Conservation (phyloP, 208 protist genomes). For the Kentomonas sorsogonicus region DNA sequence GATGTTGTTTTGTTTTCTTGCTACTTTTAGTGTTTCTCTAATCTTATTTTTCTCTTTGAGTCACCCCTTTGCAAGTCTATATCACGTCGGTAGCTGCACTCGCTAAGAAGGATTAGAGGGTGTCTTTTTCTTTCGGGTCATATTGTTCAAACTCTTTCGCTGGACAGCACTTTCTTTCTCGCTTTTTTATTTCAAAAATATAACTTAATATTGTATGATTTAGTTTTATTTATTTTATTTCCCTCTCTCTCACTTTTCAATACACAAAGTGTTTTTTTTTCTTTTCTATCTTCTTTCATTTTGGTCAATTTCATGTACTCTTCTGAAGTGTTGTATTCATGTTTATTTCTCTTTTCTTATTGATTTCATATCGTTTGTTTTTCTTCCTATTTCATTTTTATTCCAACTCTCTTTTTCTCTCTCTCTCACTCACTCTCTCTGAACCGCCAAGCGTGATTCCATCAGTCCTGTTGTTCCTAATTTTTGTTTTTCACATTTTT, state of each 20-base stretch:
- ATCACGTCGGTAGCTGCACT: too few relatives aligned
- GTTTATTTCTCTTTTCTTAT: background rate
- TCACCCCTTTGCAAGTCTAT: too few relatives aligned
- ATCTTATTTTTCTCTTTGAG: too few relatives aligned
- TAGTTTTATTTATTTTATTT: background rate
- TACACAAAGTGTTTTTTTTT: background rate
- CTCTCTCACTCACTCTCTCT: background rate
- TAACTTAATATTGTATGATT: background rate
- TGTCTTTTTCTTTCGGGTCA: too few relatives aligned
- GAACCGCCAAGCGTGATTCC: too few relatives aligned
- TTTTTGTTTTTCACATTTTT: constrained; percentile 11
- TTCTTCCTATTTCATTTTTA: constrained; percentile 7
- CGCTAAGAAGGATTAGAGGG: too few relatives aligned
- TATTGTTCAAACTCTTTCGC: background rate
- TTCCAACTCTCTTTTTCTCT: background rate
- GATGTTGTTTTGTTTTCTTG: too few relatives aligned
- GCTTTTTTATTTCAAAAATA: too few relatives aligned
- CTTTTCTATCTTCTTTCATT: constrained; percentile 1
- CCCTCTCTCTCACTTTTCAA: background rate
- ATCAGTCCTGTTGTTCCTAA: too few relatives aligned
- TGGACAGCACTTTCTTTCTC: background rate
- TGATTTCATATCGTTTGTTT: background rate
- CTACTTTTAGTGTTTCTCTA: too few relatives aligned
- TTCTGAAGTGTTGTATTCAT: constrained; percentile 9
- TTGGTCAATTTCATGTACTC: background rate